Base-by-base conservation (phyloP, 345 rosid genomes). In the Syzygium jambos region DNA sequence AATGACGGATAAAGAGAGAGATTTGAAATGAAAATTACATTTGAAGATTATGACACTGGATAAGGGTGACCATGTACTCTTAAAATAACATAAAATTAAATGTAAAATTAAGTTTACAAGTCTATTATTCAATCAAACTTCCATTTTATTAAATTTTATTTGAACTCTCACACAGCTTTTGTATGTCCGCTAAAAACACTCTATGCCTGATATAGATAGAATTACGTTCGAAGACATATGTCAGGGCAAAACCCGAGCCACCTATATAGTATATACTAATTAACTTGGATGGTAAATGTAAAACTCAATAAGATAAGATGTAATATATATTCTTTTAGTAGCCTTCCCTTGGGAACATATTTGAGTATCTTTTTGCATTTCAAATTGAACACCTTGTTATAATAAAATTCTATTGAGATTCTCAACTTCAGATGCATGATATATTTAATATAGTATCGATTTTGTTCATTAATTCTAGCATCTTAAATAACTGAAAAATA, bases 111-210 rank as follows among this genome's bases (percentile, higher is more conserved):
- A 61, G 68, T 61, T 61, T 61, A 27, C 34, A n/a, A 61, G 13
- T n/a, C n/a, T n/a, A 27, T 61, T 61, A 61, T n/a, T 61, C 29
- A 4, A 61, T 61, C 68, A 2, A 61, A n/a, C 34, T 61, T n/a
- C 34, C 29, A 27, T 29, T 61, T 61, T 30, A 61, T 27, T n/a
- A 65, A 30, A 30, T 65, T 55, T 55, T 11, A 23, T 56, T 56
- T 22, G 61, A 56, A 5, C 61, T 56, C 23, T 88, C 91, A 7
- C 22, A 85, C 98, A 95, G 11, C 61, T 56, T 56, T 56, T 25
- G n/a, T 22, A 56, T 23, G 1, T 56, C 23, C n/a, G 61, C 23
- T 56, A 56, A 11, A 22, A 11, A 56, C 61, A 56, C 22, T 30
- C 43, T 23, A 4, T 56, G 25, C 61, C 25, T 27, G 25, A 56